These are phyloP conservation scores for Aspergillus luchuensis DNA, from an alignment of 2,329 filamentous ascomycete species.

Conservation along the genomic window DNA sequence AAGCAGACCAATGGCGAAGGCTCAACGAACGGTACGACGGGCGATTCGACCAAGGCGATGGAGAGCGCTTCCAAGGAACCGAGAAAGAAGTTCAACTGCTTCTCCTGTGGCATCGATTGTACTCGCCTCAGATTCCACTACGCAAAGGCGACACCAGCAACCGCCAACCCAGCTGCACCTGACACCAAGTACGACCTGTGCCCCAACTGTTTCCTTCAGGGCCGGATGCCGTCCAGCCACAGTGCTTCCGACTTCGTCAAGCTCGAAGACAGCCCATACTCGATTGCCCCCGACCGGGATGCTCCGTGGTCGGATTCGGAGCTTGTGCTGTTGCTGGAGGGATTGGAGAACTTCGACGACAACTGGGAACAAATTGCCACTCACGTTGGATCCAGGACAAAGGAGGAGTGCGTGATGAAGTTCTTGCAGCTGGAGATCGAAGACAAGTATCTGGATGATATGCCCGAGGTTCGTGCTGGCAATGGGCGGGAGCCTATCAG, in stretches of 20 bases:
- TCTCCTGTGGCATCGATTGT: conserved; percentile 90
- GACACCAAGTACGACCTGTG: conserved; percentile 83
- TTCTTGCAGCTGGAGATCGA: conserved; percentile 97
- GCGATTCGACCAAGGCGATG: conserved; percentile 65
- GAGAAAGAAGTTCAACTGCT: conserved; percentile 75
- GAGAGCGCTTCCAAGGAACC: conserved; percentile 62
- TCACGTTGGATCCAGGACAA: conserved; percentile 85
- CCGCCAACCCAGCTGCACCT: conserved; percentile 56
- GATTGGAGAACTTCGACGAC: conserved; percentile 87
- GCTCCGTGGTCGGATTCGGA: conserved; percentile 91
- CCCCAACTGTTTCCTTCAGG: conserved; percentile 85
- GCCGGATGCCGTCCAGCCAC: conserved; percentile 77
- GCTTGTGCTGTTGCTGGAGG: conserved; percentile 84
- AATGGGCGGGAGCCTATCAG: conserved; percentile 84
- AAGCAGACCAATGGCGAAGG: conserved; percentile 71
- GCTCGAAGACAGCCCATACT: conserved; percentile 84
- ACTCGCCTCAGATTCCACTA: conserved; percentile 71
- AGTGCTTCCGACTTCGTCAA: conserved; percentile 80
- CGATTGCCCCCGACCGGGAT: conserved; percentile 76
- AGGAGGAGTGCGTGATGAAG: conserved; percentile 95
- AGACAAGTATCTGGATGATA: conserved; percentile 90
- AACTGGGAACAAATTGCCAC: conserved; percentile 94
- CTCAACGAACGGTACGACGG: conserved; percentile 62
- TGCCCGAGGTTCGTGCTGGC: conserved; percentile 67
- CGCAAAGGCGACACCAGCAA: conserved; percentile 62